These are phyloP conservation scores for Guillardia theta DNA, from an alignment of 78 protist species.

Conservation along the genomic window DNA sequence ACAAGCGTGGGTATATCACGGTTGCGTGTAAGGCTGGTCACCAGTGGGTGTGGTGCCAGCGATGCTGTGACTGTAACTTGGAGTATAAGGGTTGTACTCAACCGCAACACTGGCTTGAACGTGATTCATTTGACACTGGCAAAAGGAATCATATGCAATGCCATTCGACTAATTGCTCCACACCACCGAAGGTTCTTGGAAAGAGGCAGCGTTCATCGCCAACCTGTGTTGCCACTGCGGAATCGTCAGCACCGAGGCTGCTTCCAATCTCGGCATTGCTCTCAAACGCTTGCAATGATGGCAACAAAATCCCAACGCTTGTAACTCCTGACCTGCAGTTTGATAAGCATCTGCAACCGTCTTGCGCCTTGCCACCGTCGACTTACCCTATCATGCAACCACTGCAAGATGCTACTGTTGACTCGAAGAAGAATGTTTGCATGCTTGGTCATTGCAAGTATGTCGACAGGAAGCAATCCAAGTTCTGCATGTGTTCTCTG, in stretches of 20 bases:
- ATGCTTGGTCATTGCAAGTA: not conserved
- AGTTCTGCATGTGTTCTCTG: not conserved
- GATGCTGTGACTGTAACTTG: not conserved
- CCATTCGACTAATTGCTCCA: not conserved
- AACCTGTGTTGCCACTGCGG: not conserved
- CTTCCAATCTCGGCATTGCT: too few species aligned
- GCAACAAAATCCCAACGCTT: not conserved
- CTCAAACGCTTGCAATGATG: too few species aligned
- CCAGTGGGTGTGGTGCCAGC: slow-evolving; percentile 16
- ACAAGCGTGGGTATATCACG: not conserved
- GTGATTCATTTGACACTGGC: not conserved
- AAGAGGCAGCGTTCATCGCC: too few species aligned
- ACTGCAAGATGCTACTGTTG: not conserved
- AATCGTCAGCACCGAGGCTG: too few species aligned
- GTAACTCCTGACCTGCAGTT: not conserved
- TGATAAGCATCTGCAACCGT: too few species aligned
- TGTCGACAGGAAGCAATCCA: not conserved
- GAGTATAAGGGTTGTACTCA: not conserved
- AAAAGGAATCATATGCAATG: slow-evolving; percentile 9
- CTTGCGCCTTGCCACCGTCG: too few species aligned
- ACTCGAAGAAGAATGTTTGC: too few species aligned
- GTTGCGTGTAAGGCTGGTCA: not conserved
- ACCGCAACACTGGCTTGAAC: not conserved
- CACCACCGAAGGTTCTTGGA: too few species aligned
- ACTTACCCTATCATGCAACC: not conserved